Conservation (phyloP, 768 basidiomycete genomes). For the Lentinula lateritia region DNA sequence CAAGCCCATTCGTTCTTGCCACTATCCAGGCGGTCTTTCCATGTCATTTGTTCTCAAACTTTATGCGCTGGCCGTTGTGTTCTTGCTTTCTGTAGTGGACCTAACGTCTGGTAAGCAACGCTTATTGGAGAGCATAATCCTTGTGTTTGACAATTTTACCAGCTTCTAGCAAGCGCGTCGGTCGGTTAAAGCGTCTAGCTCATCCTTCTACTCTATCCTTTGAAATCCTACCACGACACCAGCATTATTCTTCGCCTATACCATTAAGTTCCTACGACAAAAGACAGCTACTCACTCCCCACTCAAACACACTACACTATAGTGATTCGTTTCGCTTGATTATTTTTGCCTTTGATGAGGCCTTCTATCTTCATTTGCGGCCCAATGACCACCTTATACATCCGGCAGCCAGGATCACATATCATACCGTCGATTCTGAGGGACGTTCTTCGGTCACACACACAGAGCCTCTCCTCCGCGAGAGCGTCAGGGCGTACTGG, state of each 20-base stretch:
- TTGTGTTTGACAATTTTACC: background rate
- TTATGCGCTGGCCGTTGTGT: conserved; percentile 7
- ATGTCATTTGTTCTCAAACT: background rate
- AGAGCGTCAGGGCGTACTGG: conserved; percentile 62
- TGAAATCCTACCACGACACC: conserved; percentile 49
- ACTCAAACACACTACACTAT: conserved; percentile 49
- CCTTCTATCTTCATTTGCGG: conserved; percentile 66
- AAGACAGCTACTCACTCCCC: conserved; percentile 25
- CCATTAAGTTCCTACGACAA: conserved; percentile 21
- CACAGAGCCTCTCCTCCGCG: conserved; percentile 57
- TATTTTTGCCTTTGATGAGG: conserved; percentile 59
- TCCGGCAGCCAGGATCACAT: conserved; percentile 68
- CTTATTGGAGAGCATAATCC: background rate
- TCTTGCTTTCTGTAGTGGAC: conserved; percentile 2
- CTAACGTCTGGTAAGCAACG: background rate
- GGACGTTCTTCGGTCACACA: conserved; percentile 46
- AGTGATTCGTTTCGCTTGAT: conserved; percentile 69
- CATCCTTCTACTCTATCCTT: conserved; percentile 47
- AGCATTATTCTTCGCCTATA: conserved; percentile 15
- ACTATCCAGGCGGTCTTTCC: background rate
- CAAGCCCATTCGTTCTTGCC: background rate
- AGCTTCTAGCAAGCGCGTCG: conserved; percentile 41
- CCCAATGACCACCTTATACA: conserved; percentile 79
- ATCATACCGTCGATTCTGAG: conserved; percentile 46
- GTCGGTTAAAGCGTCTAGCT: conserved; percentile 43